A percentile compares a stretch with the other conserved stretches of the same genome.
phyloP scores from a whole-genome alignment of 73 alveolate genomes.

The Blepharisma japonicum region DNA sequence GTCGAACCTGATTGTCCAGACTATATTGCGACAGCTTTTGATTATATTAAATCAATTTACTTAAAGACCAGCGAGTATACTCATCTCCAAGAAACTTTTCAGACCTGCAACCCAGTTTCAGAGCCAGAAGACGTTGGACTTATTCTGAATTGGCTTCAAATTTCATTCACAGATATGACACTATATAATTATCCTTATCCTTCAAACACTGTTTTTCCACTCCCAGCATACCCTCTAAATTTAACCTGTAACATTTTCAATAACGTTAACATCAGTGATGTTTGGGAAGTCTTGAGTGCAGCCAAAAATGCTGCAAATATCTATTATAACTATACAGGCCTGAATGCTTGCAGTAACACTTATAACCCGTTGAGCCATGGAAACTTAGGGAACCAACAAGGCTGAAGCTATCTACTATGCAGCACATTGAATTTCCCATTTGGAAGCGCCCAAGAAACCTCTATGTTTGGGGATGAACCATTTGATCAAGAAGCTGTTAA shows the following conservation, averaged over 20 bases:
- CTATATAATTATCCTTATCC: slow-evolving; percentile 60
- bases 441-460: slow-evolving; percentile 43
- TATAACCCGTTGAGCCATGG: slow-evolving; percentile 20
- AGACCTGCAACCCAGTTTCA: slow-evolving; percentile 37
- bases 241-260: slow-evolving; percentile 34
- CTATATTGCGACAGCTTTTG: slow-evolving; percentile 21
- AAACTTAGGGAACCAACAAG: slow-evolving; percentile 38
- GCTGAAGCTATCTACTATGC: slow-evolving; percentile 65
- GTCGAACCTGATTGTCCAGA: slow-evolving; percentile 30
- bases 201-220: slow-evolving; percentile 47
- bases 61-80: no score
- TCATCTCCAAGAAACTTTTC: not conserved
- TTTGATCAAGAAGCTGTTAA: slow-evolving; percentile 36
- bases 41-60: not conserved
- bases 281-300: not conserved
- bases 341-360: slow-evolving; percentile 23
- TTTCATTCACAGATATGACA: slow-evolving; percentile 58
- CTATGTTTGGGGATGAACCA: slow-evolving; percentile 52
- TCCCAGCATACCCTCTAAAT: slow-evolving; percentile 70
- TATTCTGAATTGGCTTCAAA: slow-evolving; percentile 37
- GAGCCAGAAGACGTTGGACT: slow-evolving; percentile 43
- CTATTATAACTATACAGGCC: slow-evolving; percentile 40
- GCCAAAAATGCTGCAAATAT: not conserved
- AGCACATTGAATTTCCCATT: slow-evolving; percentile 62
- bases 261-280: not conserved